A percentile compares a stretch with the other conserved stretches of the same genome.
Evolutionary conservation across 768 basidiomycete genomes (phyloP).

Genomic region (Russula foetens): DNA sequence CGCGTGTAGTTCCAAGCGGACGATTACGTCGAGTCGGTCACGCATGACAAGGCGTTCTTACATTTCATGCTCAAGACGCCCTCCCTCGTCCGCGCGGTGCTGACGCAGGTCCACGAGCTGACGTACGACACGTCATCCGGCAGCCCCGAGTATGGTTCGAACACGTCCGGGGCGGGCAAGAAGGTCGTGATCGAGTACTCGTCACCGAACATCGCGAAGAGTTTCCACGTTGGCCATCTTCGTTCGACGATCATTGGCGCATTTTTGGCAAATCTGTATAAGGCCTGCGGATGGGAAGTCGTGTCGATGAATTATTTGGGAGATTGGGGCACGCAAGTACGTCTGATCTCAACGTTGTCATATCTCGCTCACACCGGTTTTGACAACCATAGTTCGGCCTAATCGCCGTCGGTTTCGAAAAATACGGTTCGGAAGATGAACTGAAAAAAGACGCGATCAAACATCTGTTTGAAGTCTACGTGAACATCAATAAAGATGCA

Average conservation of each 20-base stretch:
- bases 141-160: constrained; percentile 74
- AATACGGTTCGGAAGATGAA: constrained; percentile 80
- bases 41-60: constrained; percentile 71
- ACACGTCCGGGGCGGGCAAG: constrained; percentile 70
- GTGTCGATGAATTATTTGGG: constrained; percentile 89
- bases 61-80: constrained; percentile 66
- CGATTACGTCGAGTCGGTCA: constrained; percentile 64
- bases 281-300: constrained; percentile 91
- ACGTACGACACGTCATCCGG: constrained; percentile 54
- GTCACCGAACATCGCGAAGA: constrained; percentile 95
- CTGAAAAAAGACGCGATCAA: constrained; percentile 87
- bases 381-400: constrained; percentile 59
- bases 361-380: background rate
- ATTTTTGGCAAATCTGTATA: constrained; percentile 85
- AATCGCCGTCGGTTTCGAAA: constrained; percentile 85
- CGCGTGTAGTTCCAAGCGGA: constrained; percentile 69
- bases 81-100: constrained; percentile 55
- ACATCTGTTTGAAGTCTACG: constrained; percentile 91
- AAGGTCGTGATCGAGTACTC: constrained; percentile 87
- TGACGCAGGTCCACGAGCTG: constrained; percentile 66
- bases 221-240: constrained; percentile 95
- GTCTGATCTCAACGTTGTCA: constrained; percentile 14
- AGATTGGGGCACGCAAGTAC: constrained; percentile 96
- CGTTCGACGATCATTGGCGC: constrained; percentile 99
- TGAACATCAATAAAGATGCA: constrained; percentile 85